phyloP scores from a whole-genome alignment of 2,329 filamentous ascomycete species.

The Fusarium torreyae region DNA sequence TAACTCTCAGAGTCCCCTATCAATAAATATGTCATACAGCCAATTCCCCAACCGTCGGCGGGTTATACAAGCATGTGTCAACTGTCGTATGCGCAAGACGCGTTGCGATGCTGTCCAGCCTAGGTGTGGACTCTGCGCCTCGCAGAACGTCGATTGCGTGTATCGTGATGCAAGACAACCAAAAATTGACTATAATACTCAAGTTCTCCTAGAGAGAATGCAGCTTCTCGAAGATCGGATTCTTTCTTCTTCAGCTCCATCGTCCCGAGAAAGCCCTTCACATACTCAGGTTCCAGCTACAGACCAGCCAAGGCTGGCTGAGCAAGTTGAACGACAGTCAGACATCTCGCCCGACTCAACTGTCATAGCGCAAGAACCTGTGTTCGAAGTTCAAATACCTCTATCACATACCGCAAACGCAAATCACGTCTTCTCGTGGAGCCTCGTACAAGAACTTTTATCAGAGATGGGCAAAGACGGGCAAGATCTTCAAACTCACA shows the following conservation, averaged over 20 bases:
- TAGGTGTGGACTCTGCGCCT: conserved; percentile 48
- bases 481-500: not conserved
- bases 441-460: conserved; percentile 12
- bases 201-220: conserved; percentile 50
- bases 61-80: conserved; percentile 49
- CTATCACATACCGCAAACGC: conserved; percentile 36
- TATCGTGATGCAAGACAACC: conserved; percentile 51
- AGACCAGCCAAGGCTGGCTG: too few relatives aligned
- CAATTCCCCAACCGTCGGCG: conserved; percentile 27
- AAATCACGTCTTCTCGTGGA: conserved; percentile 36
- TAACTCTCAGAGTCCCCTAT: too few relatives aligned
- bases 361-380: not conserved
- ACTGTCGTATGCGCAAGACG: conserved; percentile 52
- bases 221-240: conserved; percentile 51
- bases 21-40: conserved; percentile 11
- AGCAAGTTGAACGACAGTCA: not conserved
- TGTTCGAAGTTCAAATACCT: conserved; percentile 25
- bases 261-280: rapidly evolving
- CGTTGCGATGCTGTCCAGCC: conserved; percentile 52
- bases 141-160: conserved; percentile 50
- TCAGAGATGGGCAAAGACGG: not conserved
- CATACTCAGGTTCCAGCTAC: rapidly evolving
- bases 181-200: conserved; percentile 50
- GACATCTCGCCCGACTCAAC: not conserved
- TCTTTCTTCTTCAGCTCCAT: not conserved